Percentiles rank a stretch among this genome's conserved stretches.
These are phyloP conservation scores for Gyrodon lividus DNA, from an alignment of 768 basidiomycete genomes.

Conservation along the genomic window DNA sequence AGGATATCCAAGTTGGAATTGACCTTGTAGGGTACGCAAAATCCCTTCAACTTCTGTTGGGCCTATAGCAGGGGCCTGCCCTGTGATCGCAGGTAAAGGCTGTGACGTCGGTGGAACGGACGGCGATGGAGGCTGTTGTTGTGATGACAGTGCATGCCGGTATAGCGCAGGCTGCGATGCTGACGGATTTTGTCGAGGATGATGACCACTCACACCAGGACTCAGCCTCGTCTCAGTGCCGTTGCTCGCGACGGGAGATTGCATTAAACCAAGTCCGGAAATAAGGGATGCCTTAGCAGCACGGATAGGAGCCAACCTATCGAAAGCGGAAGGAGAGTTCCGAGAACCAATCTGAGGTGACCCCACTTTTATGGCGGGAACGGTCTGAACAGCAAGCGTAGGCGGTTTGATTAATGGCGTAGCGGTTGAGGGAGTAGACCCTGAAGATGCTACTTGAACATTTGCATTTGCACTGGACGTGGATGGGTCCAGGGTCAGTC, in stretches of 20 bases:
- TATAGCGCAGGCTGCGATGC: neutral
- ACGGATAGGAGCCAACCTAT: slow-evolving; percentile 34
- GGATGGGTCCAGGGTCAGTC: neutral
- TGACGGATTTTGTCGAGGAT: slow-evolving; percentile 2
- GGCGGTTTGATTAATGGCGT: neutral
- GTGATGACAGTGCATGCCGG: neutral
- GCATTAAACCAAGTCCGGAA: slow-evolving; percentile 2
- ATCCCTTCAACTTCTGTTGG: slow-evolving; percentile 11
- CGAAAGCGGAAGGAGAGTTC: slow-evolving; percentile 11
- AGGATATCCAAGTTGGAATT: slow-evolving; percentile 8
- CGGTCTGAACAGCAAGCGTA: slow-evolving; percentile 13
- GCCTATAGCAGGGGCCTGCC: too few relatives aligned
- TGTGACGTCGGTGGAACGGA: slow-evolving; percentile 4
- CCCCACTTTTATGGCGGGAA: slow-evolving; percentile 15
- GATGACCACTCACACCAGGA: neutral
- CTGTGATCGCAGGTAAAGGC: too few relatives aligned
- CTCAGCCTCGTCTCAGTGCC: neutral
- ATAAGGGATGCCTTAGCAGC: slow-evolving; percentile 30
- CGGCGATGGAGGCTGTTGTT: neutral
- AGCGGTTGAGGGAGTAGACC: neutral
- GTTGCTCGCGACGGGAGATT: slow-evolving; percentile 10
- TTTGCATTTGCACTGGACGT: slow-evolving; percentile 2
- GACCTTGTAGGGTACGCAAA: slow-evolving; percentile 16
- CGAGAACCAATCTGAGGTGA: slow-evolving; percentile 12
- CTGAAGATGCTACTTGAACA: neutral